Evolutionary conservation across 2,329 filamentous ascomycete genomes (phyloP).

Genomic region (Elsinoe ampelina): DNA sequence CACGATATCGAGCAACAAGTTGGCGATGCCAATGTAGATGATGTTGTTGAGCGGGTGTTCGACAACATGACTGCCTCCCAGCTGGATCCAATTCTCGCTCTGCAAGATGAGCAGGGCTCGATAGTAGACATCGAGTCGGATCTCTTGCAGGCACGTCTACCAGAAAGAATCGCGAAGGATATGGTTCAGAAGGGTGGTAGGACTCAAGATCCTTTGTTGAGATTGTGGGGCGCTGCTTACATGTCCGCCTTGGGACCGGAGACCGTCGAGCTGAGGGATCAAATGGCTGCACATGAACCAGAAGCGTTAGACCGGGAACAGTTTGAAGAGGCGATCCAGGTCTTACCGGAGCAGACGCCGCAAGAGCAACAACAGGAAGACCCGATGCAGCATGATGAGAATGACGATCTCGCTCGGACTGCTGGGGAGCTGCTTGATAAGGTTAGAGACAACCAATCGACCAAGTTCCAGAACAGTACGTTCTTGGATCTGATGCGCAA

Average conservation of each 20-base stretch:
- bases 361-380: slow-evolving; percentile 13
- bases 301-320: background rate
- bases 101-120: background rate
- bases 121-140: background rate
- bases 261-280: background rate
- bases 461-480: slow-evolving; percentile 69
- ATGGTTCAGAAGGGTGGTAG: background rate
- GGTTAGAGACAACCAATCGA: slow-evolving; percentile 56
- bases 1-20: slow-evolving; percentile 15
- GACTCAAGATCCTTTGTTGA: background rate
- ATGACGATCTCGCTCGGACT: slow-evolving; percentile 62
- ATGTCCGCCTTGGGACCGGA: background rate
- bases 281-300: background rate
- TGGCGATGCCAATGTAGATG: slow-evolving; percentile 20
- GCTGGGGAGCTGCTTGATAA: slow-evolving; percentile 62
- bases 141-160: background rate
- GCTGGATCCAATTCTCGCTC: background rate
- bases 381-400: slow-evolving; percentile 34
- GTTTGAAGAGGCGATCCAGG: background rate
- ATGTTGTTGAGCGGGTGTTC: slow-evolving; percentile 2
- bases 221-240: background rate
- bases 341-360: background rate
- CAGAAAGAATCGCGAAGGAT: background rate
- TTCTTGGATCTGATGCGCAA: slow-evolving; percentile 70
- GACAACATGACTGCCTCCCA: background rate